Evolutionary conservation across 768 basidiomycete species (phyloP), one percentile per base, ranked within the genome.

Genomic region (Cubamyces lactineus): DNA sequence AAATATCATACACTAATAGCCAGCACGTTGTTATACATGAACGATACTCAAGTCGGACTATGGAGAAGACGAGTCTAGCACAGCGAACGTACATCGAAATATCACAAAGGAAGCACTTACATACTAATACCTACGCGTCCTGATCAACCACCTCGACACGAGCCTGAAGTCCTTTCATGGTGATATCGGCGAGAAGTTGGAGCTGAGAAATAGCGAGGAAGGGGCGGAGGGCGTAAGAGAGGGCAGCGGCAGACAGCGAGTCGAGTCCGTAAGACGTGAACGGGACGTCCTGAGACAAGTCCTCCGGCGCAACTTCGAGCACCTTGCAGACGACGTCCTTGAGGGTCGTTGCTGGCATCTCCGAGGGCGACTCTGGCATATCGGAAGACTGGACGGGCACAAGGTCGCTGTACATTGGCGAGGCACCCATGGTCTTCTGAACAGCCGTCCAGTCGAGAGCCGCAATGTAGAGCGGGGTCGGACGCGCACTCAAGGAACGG

Each of bases 241-340:
- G 64, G 15, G 71, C 71, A 3, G 74, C 74, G 11, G 79, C 79
- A n/a, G 74, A 70, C 5, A 80, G 70, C 1, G 79, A 80, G 62
- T 80, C 79, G 16, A 80, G 68, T 7, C 80, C 80, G 48, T 80
- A 80, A 1, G 75, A 68, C 1, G 77, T 78, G 48, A 81, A 68
- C 1, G 80, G 79, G 5, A 78, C 72, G 17, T 78, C 72, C 1
- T 65, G 53, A 7, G 71, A 70, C 48, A 81, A 74, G 28, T 79
- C 78, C 19, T 73, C 69, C n/a, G 62, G 62, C 1, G 73, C 56
- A 21, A 80, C 62, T 42, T 75, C 75, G n/a, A 78, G 63, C 24
- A 68, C 64, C 34, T 65, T 61, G 43, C 69, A 64, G 19, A 65
- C 56, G n/a, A 68, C 45, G 23, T 48, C n/a, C 47, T 21, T 12